Evolutionary conservation across 106 monocot species (phyloP).

Genomic region (Triglochin maritima): DNA sequence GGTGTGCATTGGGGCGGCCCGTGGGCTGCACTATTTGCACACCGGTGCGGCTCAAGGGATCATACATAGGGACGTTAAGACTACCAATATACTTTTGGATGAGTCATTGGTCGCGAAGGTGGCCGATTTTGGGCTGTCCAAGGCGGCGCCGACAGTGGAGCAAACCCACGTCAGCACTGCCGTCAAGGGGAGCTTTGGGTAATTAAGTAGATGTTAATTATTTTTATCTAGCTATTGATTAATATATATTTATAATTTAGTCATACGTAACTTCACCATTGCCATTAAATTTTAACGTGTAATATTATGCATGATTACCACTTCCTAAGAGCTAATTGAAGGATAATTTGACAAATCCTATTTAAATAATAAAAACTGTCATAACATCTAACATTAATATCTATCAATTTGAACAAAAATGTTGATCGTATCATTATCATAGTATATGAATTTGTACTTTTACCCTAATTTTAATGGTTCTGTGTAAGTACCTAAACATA

Average conservation of each 20-base stretch:
- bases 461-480: too few relatives aligned
- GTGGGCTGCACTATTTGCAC: constrained; percentile 60
- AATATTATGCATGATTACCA: too few relatives aligned
- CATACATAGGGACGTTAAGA: constrained; percentile 27
- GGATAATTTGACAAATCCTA: too few relatives aligned
- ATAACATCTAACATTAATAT: too few relatives aligned
- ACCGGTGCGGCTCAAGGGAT: constrained; percentile 39
- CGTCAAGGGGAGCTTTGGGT: constrained; percentile 56
- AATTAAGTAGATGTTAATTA: too few relatives aligned
- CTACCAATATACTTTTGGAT: constrained; percentile 25
- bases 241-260: neutral
- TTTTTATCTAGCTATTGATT: constrained; percentile 14
- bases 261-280: neutral
- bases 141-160: constrained; percentile 38
- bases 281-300: too few relatives aligned
- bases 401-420: too few relatives aligned
- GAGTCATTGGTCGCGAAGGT: constrained; percentile 18
- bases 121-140: constrained; percentile 28
- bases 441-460: too few relatives aligned
- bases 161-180: constrained; percentile 72
- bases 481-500: too few relatives aligned
- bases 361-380: too few relatives aligned
- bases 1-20: constrained; percentile 50
- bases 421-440: too few relatives aligned
- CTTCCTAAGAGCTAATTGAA: too few relatives aligned